These are phyloP conservation scores for Kodamaea leandrae DNA, from an alignment of 805 yeast genomes.

Conservation along the genomic window DNA sequence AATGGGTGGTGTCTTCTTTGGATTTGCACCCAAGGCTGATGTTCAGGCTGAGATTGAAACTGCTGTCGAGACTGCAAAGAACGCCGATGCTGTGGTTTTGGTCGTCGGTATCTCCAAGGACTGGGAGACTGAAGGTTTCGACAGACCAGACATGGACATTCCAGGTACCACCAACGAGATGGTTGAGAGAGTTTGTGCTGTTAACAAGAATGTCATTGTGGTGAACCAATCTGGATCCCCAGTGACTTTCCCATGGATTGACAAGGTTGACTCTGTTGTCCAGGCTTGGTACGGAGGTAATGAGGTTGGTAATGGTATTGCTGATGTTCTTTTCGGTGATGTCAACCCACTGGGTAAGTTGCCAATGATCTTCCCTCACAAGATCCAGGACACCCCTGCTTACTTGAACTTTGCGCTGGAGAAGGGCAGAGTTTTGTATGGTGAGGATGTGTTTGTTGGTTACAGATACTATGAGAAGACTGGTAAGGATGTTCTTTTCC, in stretches of 20 bases:
- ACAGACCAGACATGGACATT: constrained; percentile 48
- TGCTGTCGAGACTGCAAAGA: constrained; percentile 50
- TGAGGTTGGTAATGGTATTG: constrained; percentile 57
- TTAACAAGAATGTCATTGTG: constrained; percentile 49
- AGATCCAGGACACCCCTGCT: constrained; percentile 54
- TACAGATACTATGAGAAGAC: constrained; percentile 58
- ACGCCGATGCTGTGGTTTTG: constrained; percentile 52
- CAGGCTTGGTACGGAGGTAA: constrained; percentile 60
- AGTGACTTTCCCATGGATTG: constrained; percentile 50
- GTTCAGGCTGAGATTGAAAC: constrained; percentile 22
- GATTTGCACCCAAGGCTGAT: constrained; percentile 19
- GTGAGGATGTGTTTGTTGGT: constrained; percentile 66
- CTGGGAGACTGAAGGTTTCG: constrained; percentile 62
- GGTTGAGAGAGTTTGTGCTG: constrained; percentile 43
- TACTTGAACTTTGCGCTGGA: constrained; percentile 50
- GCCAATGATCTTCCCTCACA: constrained; percentile 53
- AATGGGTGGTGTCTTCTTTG: constrained; percentile 26
- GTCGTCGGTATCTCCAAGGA: constrained; percentile 52
- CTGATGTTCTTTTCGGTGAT: constrained; percentile 60
- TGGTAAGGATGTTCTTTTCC: constrained; percentile 48
- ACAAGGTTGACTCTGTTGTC: constrained; percentile 40
- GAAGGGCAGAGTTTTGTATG: constrained; percentile 54
- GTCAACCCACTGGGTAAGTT: constrained; percentile 60
- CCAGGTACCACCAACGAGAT: constrained; percentile 50
- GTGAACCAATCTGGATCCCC: constrained; percentile 64